Evolutionary conservation across 805 yeast genomes (phyloP), one percentile per base, ranked within the genome.

Genomic region (Spathaspora arborariae): DNA sequence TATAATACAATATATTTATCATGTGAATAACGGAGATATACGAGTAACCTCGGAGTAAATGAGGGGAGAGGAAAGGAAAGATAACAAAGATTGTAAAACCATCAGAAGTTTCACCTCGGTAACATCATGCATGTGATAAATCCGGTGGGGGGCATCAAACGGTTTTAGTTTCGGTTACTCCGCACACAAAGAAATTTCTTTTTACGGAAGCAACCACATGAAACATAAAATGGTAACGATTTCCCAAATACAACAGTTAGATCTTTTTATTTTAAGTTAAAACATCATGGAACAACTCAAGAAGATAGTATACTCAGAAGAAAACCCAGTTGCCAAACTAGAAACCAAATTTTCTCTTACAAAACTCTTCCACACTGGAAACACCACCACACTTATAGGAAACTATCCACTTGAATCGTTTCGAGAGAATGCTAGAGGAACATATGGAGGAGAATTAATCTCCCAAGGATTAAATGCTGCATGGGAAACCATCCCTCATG

Each of bases 381-480:
- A 45, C 16, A 27, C 35, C 20, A 19, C 34, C 20, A 46, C 49
- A 3, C 54, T 39, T 21, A 41, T 37, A 20, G 56, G 63, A 3
- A 52, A 46, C 39, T 56, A 58, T 44, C 63, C 62, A 2, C 48
- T 58, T 20, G 57, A 57, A 44, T 59, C 59, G n/a, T 54, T 45
- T 34, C 40, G 37, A 22, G 56, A 46, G 13, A 51, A 45, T 1
- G 55, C 63, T 55, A 55, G 68, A 33, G 74, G 73, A n/a, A 68
- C 66, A n/a, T 71, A 59, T 45, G 75, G 75, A 1, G 76, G 75
- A 1, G 70, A 67, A 40, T 48, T 70, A 15, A 57, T 68, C 34
- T 61, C 67, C 2, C 73, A 68, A 49, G 61, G 68, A 1, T 45
- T 67, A 9, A 53, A 65, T 24, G 75, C 65, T 11, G 72, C 71